Conservation (phyloP, 805 yeast species). For the Metschnikowia santaceciliae region DNA sequence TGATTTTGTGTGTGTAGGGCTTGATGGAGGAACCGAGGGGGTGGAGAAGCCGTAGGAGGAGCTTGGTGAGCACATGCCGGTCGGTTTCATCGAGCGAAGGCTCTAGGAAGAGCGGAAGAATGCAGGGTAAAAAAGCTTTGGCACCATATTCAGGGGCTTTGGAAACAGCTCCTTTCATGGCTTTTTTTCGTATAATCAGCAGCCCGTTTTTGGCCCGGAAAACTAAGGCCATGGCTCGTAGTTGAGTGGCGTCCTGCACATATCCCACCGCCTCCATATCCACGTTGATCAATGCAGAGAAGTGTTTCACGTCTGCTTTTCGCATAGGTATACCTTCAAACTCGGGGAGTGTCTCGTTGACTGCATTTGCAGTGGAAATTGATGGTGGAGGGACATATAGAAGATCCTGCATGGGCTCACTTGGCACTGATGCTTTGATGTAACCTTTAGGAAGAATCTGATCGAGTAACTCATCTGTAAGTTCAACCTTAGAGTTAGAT, state of each 20-base stretch:
- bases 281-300: slow-evolving; percentile 49
- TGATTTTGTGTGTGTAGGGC: slow-evolving; percentile 70
- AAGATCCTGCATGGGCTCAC: slow-evolving; percentile 27
- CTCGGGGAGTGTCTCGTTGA: slow-evolving; percentile 15
- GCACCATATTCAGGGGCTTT: slow-evolving; percentile 68
- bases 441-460: slow-evolving; percentile 53
- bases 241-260: slow-evolving; percentile 50
- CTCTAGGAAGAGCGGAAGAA: slow-evolving; percentile 76
- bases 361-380: slow-evolving; percentile 23
- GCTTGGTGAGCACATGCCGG: slow-evolving; percentile 74
- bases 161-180: slow-evolving; percentile 64
- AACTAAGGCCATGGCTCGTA: slow-evolving; percentile 58
- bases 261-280: slow-evolving; percentile 16
- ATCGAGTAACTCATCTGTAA: slow-evolving; percentile 43
- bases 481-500: not conserved
- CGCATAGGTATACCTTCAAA: slow-evolving; percentile 29
- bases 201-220: slow-evolving; percentile 76
- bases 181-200: slow-evolving; percentile 60
- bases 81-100: slow-evolving; percentile 74
- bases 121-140: slow-evolving; percentile 56
- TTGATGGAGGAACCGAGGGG: slow-evolving; percentile 60
- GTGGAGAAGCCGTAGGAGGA: slow-evolving; percentile 64
- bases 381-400: slow-evolving; percentile 49
- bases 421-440: slow-evolving; percentile 30
- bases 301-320: slow-evolving; percentile 66